Conservation (phyloP, 768 basidiomycete species). For the Neoboletus subvelutipes region DNA sequence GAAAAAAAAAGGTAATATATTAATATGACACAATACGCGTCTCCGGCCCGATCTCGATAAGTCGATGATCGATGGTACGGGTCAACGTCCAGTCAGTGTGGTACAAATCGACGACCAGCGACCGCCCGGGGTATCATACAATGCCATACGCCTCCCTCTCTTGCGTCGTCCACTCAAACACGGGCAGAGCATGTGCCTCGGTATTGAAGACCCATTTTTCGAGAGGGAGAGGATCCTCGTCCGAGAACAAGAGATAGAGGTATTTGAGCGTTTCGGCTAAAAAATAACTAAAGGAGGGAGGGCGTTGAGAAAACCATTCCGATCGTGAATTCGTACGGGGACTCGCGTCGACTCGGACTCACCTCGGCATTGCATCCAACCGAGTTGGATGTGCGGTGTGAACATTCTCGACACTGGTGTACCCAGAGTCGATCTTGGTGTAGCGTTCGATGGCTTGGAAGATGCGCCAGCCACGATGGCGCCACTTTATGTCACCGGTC, state of each 20-base stretch:
- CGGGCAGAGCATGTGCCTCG: slow-evolving; percentile 76
- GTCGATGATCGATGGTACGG: not conserved
- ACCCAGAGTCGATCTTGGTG: slow-evolving; percentile 58
- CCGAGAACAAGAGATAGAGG: slow-evolving; percentile 64
- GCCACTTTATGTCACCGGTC: slow-evolving; percentile 68
- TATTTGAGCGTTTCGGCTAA: slow-evolving; percentile 68
- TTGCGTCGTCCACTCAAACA: slow-evolving; percentile 59
- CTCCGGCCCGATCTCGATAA: not conserved
- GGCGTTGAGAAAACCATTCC: slow-evolving; percentile 14
- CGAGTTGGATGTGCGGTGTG: slow-evolving; percentile 36
- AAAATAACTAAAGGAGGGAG: slow-evolving; percentile 40
- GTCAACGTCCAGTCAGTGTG: not conserved
- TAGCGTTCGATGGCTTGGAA: slow-evolving; percentile 64
- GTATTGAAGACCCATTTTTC: slow-evolving; percentile 63
- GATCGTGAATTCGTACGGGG: not conserved
- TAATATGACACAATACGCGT: not conserved
- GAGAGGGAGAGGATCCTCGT: slow-evolving; percentile 56
- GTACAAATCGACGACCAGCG: not conserved
- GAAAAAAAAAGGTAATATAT: not conserved
- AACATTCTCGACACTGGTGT: slow-evolving; percentile 53
- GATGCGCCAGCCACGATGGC: slow-evolving; percentile 66
- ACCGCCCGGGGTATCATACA: not conserved
- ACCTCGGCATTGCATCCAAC: slow-evolving; percentile 73
- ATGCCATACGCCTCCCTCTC: slow-evolving; percentile 48
- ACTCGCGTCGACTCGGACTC: slow-evolving; percentile 62